Evolutionary conservation across 2,329 filamentous ascomycete genomes (phyloP).

Genomic region (Bretziella fagacearum): DNA sequence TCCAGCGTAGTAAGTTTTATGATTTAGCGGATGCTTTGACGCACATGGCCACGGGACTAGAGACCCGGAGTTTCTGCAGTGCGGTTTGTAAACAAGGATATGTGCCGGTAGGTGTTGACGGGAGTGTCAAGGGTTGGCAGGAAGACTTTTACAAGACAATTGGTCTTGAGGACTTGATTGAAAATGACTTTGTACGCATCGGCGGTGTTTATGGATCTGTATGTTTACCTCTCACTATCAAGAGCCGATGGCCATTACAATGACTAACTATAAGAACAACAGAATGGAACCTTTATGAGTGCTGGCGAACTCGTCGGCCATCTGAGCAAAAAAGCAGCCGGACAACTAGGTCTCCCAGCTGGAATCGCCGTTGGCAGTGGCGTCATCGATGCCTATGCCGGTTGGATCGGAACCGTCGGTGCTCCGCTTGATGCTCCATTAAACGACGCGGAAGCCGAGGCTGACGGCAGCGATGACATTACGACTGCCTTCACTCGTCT

Average conservation of each 20-base stretch:
- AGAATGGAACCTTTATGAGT: constrained; percentile 86
- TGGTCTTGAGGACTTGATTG: constrained; percentile 65
- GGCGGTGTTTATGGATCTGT: constrained; percentile 92
- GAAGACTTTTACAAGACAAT: constrained; percentile 81
- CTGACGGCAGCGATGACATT: constrained; percentile 47
- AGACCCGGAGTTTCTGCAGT: constrained; percentile 86
- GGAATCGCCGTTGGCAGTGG: constrained; percentile 89
- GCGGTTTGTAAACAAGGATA: constrained; percentile 95
- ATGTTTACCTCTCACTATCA: constrained; percentile 24
- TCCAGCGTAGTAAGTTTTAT: constrained; percentile 91
- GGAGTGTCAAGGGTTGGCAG: constrained; percentile 96
- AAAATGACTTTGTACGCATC: constrained; percentile 83
- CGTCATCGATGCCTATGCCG: constrained; percentile 95
- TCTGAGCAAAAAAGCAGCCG: constrained; percentile 66
- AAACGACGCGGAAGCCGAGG: constrained; percentile 16
- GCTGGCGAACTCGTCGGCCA: constrained; percentile 82
- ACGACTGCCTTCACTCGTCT: constrained; percentile 83
- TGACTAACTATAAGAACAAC: constrained; percentile 17
- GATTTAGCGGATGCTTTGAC: constrained; percentile 86
- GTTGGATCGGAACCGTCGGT: constrained; percentile 98
- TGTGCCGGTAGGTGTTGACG: constrained; percentile 91
- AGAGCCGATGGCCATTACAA: not conserved
- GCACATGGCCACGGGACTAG: constrained; percentile 80
- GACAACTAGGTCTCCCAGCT: constrained; percentile 65
- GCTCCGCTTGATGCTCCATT: constrained; percentile 65